Evolutionary conservation across 164 flowering plant species (phyloP).

Genomic region (Annona squamosa): DNA sequence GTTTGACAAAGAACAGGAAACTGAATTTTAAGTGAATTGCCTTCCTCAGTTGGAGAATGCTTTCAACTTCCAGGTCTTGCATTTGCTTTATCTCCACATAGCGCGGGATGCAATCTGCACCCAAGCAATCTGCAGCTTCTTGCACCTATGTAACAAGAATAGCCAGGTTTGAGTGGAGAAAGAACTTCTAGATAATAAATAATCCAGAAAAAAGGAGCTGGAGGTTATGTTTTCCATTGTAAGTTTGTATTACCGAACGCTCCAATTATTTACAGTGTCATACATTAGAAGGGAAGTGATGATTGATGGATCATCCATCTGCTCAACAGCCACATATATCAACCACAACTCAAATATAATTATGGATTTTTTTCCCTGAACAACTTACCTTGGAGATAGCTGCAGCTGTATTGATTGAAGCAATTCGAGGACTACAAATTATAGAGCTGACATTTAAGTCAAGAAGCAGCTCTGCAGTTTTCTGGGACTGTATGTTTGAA

Average conservation of each 20-base stretch:
- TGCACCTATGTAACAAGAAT: slow-evolving; percentile 52
- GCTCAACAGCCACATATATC: too few species aligned
- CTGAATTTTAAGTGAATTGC: slow-evolving; percentile 19
- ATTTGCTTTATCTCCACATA: slow-evolving; percentile 65
- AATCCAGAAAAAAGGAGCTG: too few species aligned
- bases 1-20: neutral
- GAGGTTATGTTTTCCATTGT: too few species aligned
- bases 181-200: neutral
- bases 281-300: too few species aligned
- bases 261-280: too few species aligned
- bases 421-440: slow-evolving; percentile 49
- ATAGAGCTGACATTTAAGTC: slow-evolving; percentile 65
- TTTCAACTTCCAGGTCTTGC: slow-evolving; percentile 48
- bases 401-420: slow-evolving; percentile 56
- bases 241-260: too few species aligned
- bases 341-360: too few species aligned
- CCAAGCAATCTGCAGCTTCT: slow-evolving; percentile 94
- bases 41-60: slow-evolving; percentile 34
- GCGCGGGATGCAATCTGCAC: slow-evolving; percentile 78
- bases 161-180: slow-evolving; percentile 7
- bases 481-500: slow-evolving; percentile 56
- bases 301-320: too few species aligned
- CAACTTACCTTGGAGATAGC: slow-evolving; percentile 56
- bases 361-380: neutral
- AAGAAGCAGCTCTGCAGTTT: slow-evolving; percentile 88